These are phyloP conservation scores for Glaciozyma martinii DNA, from an alignment of 768 basidiomycete genomes.

Conservation along the genomic window DNA sequence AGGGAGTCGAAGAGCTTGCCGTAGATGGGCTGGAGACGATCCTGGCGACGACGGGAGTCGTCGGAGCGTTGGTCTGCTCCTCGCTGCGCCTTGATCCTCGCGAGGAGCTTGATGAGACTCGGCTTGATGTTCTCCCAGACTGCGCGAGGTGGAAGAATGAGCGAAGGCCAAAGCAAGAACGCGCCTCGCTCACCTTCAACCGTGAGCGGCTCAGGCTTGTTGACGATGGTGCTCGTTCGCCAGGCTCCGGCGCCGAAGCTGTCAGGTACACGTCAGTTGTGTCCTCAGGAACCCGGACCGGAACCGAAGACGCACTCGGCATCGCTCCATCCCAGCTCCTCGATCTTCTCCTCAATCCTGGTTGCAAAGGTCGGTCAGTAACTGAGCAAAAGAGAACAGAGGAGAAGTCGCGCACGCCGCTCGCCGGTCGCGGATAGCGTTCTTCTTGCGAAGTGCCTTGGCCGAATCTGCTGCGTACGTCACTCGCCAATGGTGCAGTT, in stretches of 20 bases:
- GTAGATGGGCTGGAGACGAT: slow-evolving; percentile 1
- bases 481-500: no score
- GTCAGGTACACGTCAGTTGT: neutral
- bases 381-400: no score
- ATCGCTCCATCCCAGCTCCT: no score
- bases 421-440: no score
- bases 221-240: neutral
- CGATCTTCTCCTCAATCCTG: no score
- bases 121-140: slow-evolving; percentile 10
- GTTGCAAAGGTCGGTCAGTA: no score
- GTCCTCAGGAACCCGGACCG: no score
- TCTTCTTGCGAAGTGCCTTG: no score
- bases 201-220: neutral
- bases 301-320: no score
- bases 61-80: neutral
- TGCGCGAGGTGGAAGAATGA: neutral
- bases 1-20: neutral
- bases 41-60: neutral
- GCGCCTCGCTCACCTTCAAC: neutral
- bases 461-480: no score
- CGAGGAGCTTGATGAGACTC: neutral
- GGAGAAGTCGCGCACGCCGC: no score
- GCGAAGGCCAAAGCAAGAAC: neutral
- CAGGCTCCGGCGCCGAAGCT: slow-evolving; percentile 3
- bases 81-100: neutral